phyloP scores from a whole-genome alignment of 176 grass and related monocot species.

The Zea luxurians region DNA sequence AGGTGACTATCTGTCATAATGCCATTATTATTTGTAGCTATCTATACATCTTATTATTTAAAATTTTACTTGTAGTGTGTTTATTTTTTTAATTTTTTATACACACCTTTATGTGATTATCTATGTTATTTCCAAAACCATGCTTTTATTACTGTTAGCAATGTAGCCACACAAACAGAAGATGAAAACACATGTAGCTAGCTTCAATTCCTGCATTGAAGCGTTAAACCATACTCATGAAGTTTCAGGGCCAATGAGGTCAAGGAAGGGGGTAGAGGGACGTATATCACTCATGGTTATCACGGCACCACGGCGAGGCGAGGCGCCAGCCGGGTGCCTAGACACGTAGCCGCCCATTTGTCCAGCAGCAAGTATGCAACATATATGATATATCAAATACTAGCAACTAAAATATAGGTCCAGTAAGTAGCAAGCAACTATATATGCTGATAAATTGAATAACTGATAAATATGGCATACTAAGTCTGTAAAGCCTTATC shows the following conservation, averaged over 20 bases:
- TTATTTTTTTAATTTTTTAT: neutral
- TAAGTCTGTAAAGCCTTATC: too few relatives aligned
- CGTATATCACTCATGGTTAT: neutral
- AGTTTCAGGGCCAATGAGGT: neutral
- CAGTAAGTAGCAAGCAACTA: too few relatives aligned
- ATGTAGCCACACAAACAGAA: constrained; percentile 24
- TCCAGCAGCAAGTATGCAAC: too few relatives aligned
- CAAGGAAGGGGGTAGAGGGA: neutral
- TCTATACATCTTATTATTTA: constrained; percentile 31
- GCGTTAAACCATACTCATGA: neutral
- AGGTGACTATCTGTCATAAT: constrained; percentile 67
- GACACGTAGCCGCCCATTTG: too few relatives aligned
- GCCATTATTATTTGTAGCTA: constrained; percentile 43
- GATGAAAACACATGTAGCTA: neutral
- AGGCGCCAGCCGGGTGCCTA: neutral
- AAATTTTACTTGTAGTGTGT: constrained; percentile 32
- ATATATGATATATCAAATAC: too few relatives aligned
- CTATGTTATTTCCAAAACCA: constrained; percentile 14
- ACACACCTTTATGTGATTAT: constrained; percentile 10
- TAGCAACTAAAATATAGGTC: too few relatives aligned
- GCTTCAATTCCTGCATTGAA: neutral
- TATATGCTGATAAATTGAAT: too few relatives aligned
- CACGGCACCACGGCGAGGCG: neutral
- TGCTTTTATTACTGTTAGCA: constrained; percentile 27
- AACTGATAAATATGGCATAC: too few relatives aligned